A percentile compares a stretch with the other conserved stretches of the same genome.
Evolutionary conservation across 192 early-diverging fungal genomes (phyloP).

Genomic region (Martensiomyces pterosporus): DNA sequence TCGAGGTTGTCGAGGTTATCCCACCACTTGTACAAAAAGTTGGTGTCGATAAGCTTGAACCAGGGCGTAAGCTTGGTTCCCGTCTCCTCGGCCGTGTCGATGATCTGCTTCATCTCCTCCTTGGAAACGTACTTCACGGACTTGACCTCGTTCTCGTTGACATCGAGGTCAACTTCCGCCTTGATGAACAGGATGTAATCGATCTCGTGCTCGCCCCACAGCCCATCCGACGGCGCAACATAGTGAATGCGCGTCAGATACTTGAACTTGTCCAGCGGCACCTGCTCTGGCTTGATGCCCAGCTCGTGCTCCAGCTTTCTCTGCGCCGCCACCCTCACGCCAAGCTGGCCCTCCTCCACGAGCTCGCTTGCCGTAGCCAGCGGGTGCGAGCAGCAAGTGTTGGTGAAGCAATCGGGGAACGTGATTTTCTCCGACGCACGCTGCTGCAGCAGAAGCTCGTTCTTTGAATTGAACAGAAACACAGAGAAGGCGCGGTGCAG

Average conservation of each 20-base stretch:
- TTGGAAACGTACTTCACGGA: conserved; percentile 75
- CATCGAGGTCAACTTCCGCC: conserved; percentile 67
- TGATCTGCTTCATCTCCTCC: conserved; percentile 75
- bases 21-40: conserved; percentile 98
- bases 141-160: conserved; percentile 91
- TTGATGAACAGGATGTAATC: conserved; percentile 93
- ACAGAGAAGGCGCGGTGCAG: conserved; percentile 96
- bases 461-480: conserved; percentile 87
- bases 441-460: conserved; percentile 90
- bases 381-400: conserved; percentile 99
- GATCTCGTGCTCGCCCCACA: conserved; percentile 99
- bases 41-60: conserved; percentile 90
- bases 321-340: conserved; percentile 83
- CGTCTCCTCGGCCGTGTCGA: conserved; percentile 53
- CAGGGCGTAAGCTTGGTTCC: conserved; percentile 85
- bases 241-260: conserved; percentile 97
- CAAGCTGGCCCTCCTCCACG: conserved; percentile 73
- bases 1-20: conserved; percentile 70
- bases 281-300: conserved; percentile 74
- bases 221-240: conserved; percentile 86
- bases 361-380: conserved; percentile 75
- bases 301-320: conserved; percentile 95
- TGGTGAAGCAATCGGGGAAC: conserved; percentile 94
- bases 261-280: conserved; percentile 77
- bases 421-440: conserved; percentile 96